These are phyloP conservation scores for Ceriops zippeliana DNA, from an alignment of 345 rosid genomes.

Conservation along the genomic window DNA sequence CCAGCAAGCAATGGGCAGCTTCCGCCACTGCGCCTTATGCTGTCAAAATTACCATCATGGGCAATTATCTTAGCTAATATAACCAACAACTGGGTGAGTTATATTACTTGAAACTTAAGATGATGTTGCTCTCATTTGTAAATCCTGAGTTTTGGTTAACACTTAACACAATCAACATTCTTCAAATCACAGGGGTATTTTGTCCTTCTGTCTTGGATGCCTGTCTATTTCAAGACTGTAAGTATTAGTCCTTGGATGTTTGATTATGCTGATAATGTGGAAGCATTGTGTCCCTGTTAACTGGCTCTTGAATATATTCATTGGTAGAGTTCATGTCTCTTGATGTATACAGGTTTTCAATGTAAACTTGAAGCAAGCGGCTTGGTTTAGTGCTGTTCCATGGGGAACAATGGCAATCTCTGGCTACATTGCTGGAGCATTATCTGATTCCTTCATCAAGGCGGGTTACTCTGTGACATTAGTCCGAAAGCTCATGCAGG, in stretches of 20 bases:
- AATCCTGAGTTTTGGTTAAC: neutral
- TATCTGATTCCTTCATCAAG: constrained; percentile 63
- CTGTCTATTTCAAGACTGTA: constrained; percentile 88
- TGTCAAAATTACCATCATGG: constrained; percentile 81
- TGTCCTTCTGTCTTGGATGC: constrained; percentile 98
- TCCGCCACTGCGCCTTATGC: constrained; percentile 51
- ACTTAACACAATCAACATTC: constrained; percentile 8
- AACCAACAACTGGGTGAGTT: constrained; percentile 89
- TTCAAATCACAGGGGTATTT: constrained; percentile 73
- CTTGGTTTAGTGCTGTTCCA: constrained; percentile 97
- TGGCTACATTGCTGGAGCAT: constrained; percentile 75
- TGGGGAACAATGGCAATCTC: constrained; percentile 92
- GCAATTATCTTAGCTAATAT: constrained; percentile 82
- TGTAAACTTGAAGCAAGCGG: constrained; percentile 91
- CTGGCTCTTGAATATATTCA: no score
- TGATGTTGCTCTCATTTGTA: neutral
- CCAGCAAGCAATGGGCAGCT: constrained; percentile 22
- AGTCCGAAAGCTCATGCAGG: constrained; percentile 96
- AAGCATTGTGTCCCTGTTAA: no score
- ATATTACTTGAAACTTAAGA: neutral
- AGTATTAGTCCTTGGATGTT: constrained; percentile 12
- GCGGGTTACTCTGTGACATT: constrained; percentile 68
- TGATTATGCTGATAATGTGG: neutral
- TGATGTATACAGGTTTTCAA: constrained; percentile 52
- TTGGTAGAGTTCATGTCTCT: no score